Evolutionary conservation across 176 grass and related monocot genomes (phyloP), one percentile per base, ranked within the genome.

Genomic region (Poa pratensis): DNA sequence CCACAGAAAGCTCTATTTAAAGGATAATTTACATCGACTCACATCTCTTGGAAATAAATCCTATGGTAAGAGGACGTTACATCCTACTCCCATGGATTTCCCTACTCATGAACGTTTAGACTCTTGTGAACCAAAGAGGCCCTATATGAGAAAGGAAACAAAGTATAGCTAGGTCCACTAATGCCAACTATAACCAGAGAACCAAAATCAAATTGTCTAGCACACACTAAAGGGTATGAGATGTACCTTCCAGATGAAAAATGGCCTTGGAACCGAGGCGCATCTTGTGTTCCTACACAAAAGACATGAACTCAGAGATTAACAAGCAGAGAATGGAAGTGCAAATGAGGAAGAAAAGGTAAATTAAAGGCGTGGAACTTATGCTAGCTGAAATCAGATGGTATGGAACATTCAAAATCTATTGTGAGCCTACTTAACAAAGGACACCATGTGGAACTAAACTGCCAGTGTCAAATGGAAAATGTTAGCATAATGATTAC

Each of bases 251-350:
- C 74, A 96, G 83, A 76, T 99, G 96, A 78, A 99, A 96, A 86
- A 99, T 99, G 62, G 93, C 77, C 78, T 99, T 99, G 22, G 90
- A 90, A 28, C 91, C 96, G 73, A 99, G 91, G 42, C 93, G 91
- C 96, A 94, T 99, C 86, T 95, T 96, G 90, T 99, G 96, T 71
- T 99, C 93, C 96, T 99, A 80, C 52, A 92, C 67, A 15, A 49
- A 80, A 35, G 34, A 67, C 45, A 54, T 40, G 34, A 24, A 5
- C 14, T 18, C 63, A 51, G 55, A 75, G 40, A 3, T 76, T 70
- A 50, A 6, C 6, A 76, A 9, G 27, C 9, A 75, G 37, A 34
- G 49, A 58, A 50, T 80, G 46, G 1, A 49, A 49, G 6, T 9
- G 34, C 5, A 43, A 67, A 42, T 73, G 62, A 24, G 85, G 61